Evolutionary conservation across 768 basidiomycete species (phyloP), one percentile per base, ranked within the genome.

Genomic region (Tremella fuciformis): DNA sequence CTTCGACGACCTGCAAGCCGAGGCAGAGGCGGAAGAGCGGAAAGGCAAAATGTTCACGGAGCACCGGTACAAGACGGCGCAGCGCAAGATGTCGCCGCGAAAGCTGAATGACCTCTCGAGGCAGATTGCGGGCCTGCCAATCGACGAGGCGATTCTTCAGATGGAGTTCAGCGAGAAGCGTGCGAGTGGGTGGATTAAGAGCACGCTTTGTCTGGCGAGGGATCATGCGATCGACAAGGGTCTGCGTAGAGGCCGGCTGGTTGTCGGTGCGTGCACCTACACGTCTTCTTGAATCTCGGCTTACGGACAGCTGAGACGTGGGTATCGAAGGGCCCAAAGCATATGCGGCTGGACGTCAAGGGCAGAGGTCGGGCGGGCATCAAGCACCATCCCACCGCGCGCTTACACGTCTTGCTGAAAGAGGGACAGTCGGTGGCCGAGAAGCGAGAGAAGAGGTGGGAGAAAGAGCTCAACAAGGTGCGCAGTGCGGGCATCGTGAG

Each of bases 101-200:
- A 99, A 97, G 76, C 81, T 99, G 57, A 93, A 94, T 77, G 84
- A 86, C 80, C 82, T 99, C 41, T 87, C 77, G 8, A 82, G 84
- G 26, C 90, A 96, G 76, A 88, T 99, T 63, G 82, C 89, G 1
- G 88, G 89, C 18, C 87, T 91, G 67, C 92, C 93, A 16, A 87
- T 97, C 59, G 93, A 97, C 79, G 85, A 87, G 65, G 94, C 94
- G 37, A 94, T 99, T 73, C 80, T 97, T 57, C 94, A 99, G 70
- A 93, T 98, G 89, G 84, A 88, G 74, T 97, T 96, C 77, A 90
- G 88, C 63, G 88, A 93, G 76, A 99, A 99, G 79, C 83, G 90
- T 21, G 90, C 88, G 13, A 86, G 89, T 63, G 58, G 40, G 22
- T 85, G 90, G 60, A 84, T 99, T 58, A 86, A 90, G 83, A 88